Conservation (phyloP, 495 filamentous ascomycete species). For the Hyaloscypha hepaticicola region DNA sequence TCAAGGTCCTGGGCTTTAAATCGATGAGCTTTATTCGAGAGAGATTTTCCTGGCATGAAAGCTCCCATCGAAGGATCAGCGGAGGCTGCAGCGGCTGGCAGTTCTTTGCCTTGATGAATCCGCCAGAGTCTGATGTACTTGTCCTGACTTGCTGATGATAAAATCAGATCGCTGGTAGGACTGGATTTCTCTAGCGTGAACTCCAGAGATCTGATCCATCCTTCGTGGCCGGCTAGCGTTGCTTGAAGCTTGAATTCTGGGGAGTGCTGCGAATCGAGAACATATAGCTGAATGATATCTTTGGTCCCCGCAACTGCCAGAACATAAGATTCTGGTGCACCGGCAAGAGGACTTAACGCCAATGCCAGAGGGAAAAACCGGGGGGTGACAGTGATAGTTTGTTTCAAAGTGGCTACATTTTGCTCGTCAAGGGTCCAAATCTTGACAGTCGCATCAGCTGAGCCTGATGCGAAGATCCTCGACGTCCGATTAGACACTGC, state of each 20-base stretch:
- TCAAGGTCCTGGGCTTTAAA: conserved; percentile 48
- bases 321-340: conserved; percentile 48
- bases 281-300: conserved; percentile 73
- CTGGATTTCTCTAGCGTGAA: conserved; percentile 64
- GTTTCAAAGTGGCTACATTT: conserved; percentile 51
- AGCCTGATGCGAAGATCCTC: conserved; percentile 64
- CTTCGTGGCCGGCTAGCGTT: conserved; percentile 85
- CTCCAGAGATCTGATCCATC: conserved; percentile 84
- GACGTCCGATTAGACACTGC: conserved; percentile 48
- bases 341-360: conserved; percentile 59
- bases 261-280: conserved; percentile 43
- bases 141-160: conserved; percentile 95
- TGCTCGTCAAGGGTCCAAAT: conserved; percentile 55
- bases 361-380: conserved; percentile 78
- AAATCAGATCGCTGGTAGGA: conserved; percentile 62
- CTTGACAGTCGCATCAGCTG: conserved; percentile 79
- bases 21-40: conserved; percentile 87
- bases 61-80: conserved; percentile 45
- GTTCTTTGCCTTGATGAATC: conserved; percentile 64
- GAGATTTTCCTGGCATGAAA: conserved; percentile 58
- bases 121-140: conserved; percentile 97
- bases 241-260: conserved; percentile 69
- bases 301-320: conserved; percentile 85
- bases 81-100: conserved; percentile 47
- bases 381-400: conserved; percentile 71